phyloP scores from a whole-genome alignment of 805 yeast species.

The Wickerhamiella kazuoi region DNA sequence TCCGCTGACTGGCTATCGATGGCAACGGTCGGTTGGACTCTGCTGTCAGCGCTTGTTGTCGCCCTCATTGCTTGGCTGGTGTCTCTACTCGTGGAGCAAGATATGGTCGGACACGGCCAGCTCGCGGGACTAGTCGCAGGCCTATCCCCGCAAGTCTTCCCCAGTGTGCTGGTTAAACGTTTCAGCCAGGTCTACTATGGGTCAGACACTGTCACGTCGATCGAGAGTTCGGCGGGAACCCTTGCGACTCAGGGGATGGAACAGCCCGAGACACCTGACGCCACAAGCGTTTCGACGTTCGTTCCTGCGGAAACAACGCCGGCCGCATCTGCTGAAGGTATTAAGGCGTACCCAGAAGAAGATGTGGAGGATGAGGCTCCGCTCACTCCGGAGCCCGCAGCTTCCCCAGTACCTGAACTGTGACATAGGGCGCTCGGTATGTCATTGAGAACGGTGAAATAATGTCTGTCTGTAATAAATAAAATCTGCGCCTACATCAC shows the following conservation, averaged over 20 bases:
- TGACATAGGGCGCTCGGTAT: too few species aligned
- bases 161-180: too few species aligned
- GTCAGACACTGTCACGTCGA: too few species aligned
- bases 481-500: too few species aligned
- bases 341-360: background rate
- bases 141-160: too few species aligned
- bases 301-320: background rate
- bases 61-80: conserved; percentile 4
- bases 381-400: background rate
- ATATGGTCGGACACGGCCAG: background rate
- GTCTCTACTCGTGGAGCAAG: background rate
- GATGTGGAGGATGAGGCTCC: background rate
- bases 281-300: background rate
- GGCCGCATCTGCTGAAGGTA: background rate
- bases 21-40: conserved; percentile 9
- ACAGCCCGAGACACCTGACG: background rate
- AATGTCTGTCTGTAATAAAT: too few species aligned
- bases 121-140: background rate
- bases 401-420: background rate
- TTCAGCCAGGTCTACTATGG: too few species aligned
- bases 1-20: background rate
- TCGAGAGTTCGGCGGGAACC: too few species aligned
- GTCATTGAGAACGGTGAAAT: too few species aligned
- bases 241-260: background rate
- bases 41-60: conserved; percentile 6